Percentiles rank a stretch among this genome's conserved stretches.
Conservation (phyloP, 2,329 filamentous ascomycete genomes). For the Phialocephala subalpina region DNA sequence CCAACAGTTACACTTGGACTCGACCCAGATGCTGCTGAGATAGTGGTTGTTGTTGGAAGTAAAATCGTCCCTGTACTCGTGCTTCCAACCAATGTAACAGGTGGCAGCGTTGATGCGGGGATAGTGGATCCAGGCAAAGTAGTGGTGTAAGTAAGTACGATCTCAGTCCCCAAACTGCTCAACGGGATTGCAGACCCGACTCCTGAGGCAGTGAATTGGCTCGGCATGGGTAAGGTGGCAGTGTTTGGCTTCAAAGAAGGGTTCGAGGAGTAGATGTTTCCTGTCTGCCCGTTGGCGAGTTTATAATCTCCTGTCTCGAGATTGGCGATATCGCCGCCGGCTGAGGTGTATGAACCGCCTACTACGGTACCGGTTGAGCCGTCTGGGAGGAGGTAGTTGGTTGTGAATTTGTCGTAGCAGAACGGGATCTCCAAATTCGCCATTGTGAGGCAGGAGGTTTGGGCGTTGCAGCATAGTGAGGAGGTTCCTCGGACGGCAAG, state of each 20-base stretch:
- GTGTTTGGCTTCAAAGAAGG: slow-evolving; percentile 51
- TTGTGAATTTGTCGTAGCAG: slow-evolving; percentile 61
- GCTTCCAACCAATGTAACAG: slow-evolving; percentile 21
- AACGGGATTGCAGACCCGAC: slow-evolving; percentile 55
- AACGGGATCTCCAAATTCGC: slow-evolving; percentile 51
- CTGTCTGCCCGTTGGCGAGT: slow-evolving; percentile 46
- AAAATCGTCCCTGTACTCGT: slow-evolving; percentile 8
- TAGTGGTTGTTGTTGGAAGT: slow-evolving; percentile 11
- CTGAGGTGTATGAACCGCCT: slow-evolving; percentile 51
- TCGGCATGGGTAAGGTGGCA: slow-evolving; percentile 51
- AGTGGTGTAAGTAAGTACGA: slow-evolving; percentile 44
- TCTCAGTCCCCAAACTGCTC: slow-evolving; percentile 49
- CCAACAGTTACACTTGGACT: neutral
- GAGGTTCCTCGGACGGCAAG: slow-evolving; percentile 18
- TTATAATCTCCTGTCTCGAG: slow-evolving; percentile 54
- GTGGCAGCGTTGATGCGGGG: slow-evolving; percentile 34
- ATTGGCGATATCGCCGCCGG: slow-evolving; percentile 49
- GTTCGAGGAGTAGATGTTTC: slow-evolving; percentile 53
- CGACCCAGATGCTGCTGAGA: neutral
- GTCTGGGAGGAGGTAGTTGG: slow-evolving; percentile 56
- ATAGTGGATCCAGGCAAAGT: slow-evolving; percentile 30
- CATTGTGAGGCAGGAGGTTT: slow-evolving; percentile 38
- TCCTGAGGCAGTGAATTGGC: slow-evolving; percentile 54
- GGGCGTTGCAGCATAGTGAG: slow-evolving; percentile 39
- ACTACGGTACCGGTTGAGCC: slow-evolving; percentile 55